These are phyloP conservation scores for Pseudogymnoascus pannorum DNA, from an alignment of 2,329 filamentous ascomycete genomes.

Conservation along the genomic window DNA sequence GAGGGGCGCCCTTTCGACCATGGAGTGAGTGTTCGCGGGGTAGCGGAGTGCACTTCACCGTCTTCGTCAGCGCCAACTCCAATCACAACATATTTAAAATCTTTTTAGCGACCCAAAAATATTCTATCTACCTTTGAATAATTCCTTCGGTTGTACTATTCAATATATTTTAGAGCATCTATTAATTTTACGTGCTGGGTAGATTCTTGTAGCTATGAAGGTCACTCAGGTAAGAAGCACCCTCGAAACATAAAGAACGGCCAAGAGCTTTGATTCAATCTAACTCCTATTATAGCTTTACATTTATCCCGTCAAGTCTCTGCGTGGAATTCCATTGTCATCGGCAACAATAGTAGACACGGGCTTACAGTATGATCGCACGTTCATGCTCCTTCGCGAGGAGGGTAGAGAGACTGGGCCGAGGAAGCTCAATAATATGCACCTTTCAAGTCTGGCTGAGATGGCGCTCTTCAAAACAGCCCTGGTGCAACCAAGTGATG, in stretches of 20 bases:
- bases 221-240: conserved; percentile 21
- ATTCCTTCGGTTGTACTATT: neutral
- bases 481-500: conserved; percentile 34
- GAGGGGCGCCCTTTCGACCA: neutral
- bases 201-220: conserved; percentile 13
- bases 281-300: conserved; percentile 45
- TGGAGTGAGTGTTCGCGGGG: neutral
- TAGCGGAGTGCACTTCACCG: neutral
- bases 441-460: conserved; percentile 48
- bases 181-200: neutral
- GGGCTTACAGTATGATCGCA: conserved; percentile 59
- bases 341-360: conserved; percentile 49
- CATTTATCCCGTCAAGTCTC: conserved; percentile 66
- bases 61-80: neutral
- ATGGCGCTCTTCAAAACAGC: conserved; percentile 59
- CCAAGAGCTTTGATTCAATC: neutral
- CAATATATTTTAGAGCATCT: neutral
- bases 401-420: conserved; percentile 30
- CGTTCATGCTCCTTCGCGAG: conserved; percentile 61
- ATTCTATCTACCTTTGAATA: neutral
- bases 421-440: conserved; percentile 41
- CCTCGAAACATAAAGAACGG: too few relatives aligned
- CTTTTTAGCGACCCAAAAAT: neutral
- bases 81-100: neutral
- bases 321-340: conserved; percentile 52